Evolutionary conservation across 73 alveolate species (phyloP), one percentile per base, ranked within the genome.

Genomic region (Vitrella brassicaformis): DNA sequence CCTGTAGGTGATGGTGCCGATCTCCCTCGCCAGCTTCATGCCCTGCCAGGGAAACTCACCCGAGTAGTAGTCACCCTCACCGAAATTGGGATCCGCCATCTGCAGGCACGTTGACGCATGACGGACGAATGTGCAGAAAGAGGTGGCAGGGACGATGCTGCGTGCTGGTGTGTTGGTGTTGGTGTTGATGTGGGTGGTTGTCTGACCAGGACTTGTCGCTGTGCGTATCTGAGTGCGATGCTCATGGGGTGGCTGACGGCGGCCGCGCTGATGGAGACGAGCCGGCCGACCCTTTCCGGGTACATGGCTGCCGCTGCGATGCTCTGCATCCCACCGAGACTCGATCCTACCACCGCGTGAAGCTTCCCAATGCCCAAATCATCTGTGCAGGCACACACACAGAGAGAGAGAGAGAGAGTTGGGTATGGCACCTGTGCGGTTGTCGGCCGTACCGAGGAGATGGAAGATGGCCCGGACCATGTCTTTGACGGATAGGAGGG

Each of bases 311-410:
- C 82, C 0, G 82, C 69, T 25, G 75, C 66, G n/a, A 75, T 70
- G 18, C 82, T 75, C 82, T 75, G 82, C 82, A 75, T 75, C 32
- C 82, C 82, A 10, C 69, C 69, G 10, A 56, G 69, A 56, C 27
- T 8, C 9, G 69, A 56, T 8, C 69, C 69, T 27, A 47, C 82
- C 10, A 67, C 68, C 26, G 82, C 82, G 8, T 75, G 82, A 25
- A 75, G 68, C 66, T 67, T n/a, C 71, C 32, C 73, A 56, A 75
- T 67, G n/a, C 82, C 82, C 71, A 75, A 32, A 65, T 75, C 70
- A 45, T 75, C 82, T 39, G 56, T 14, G 14, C 56, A 14, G 14
- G 56, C 4, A 39, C 22, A 39, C 22, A 39, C 4, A 39, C 4
- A 39, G 14, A 39, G 14, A 39, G 14, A 39, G 56, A 39, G 14